phyloP scores from a whole-genome alignment of 495 filamentous ascomycete genomes.

The Penicillium macrosclerotiorum region DNA sequence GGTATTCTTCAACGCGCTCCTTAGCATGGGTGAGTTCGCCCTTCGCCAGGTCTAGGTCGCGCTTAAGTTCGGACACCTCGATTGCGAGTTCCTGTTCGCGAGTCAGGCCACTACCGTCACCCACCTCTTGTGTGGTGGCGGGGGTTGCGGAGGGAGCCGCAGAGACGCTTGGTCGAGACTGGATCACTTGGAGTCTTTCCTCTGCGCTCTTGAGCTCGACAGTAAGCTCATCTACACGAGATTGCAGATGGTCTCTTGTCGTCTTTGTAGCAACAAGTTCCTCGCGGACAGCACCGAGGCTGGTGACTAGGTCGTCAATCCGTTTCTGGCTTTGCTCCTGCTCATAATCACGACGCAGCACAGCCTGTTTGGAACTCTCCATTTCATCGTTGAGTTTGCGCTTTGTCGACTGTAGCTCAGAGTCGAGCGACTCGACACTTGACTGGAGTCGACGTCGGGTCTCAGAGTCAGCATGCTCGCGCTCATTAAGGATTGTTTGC shows the following conservation, averaged over 20 bases:
- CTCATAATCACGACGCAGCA: constrained; percentile 84
- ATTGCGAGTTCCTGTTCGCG: constrained; percentile 83
- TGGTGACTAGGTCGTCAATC: constrained; percentile 85
- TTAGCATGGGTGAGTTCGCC: constrained; percentile 76
- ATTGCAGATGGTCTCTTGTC: constrained; percentile 80
- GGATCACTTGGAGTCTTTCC: constrained; percentile 76
- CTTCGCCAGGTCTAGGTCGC: constrained; percentile 71
- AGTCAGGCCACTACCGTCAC: constrained; percentile 53
- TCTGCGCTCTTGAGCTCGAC: constrained; percentile 85
- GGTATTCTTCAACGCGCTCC: constrained; percentile 80
- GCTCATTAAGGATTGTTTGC: constrained; percentile 85
- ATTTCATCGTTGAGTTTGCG: constrained; percentile 79
- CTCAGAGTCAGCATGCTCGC: constrained; percentile 81
- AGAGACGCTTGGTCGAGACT: constrained; percentile 63
- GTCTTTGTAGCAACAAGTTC: constrained; percentile 81
- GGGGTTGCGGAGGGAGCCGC: constrained; percentile 34
- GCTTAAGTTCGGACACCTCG: constrained; percentile 79
- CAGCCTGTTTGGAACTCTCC: constrained; percentile 75
- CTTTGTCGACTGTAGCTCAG: constrained; percentile 73
- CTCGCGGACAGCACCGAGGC: constrained; percentile 72
- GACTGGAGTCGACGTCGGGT: constrained; percentile 71
- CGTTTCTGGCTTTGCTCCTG: constrained; percentile 78
- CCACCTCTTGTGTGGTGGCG: constrained; percentile 33
- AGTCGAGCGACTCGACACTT: constrained; percentile 72
- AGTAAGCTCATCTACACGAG: constrained; percentile 80